These are phyloP conservation scores for Sporisorium graminicola DNA, from an alignment of 1,284 basidiomycete genomes.

Conservation along the genomic window DNA sequence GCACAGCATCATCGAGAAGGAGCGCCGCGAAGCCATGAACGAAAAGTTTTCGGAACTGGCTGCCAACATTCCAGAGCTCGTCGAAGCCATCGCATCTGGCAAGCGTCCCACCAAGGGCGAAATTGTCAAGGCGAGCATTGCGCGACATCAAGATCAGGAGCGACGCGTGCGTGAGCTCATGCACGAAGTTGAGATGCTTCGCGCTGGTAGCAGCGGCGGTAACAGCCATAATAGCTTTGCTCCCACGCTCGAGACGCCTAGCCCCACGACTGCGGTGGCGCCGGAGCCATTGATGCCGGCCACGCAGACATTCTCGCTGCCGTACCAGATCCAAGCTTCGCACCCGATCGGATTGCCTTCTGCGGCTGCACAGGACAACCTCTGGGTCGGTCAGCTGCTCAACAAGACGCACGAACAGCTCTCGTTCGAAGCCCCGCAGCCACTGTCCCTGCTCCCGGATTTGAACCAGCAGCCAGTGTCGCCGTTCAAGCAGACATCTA, in stretches of 20 bases:
- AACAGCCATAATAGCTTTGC: slow-evolving; percentile 1
- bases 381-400: slow-evolving; percentile 48
- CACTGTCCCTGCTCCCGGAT: slow-evolving; percentile 24
- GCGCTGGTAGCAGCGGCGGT: slow-evolving; percentile 11
- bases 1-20: slow-evolving; percentile 54
- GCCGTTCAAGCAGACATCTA: slow-evolving; percentile 46
- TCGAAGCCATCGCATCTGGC: slow-evolving; percentile 36
- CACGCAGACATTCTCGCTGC: slow-evolving; percentile 18
- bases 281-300: slow-evolving; percentile 19
- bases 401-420: slow-evolving; percentile 27
- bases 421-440: slow-evolving; percentile 11
- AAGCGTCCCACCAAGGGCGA: slow-evolving; percentile 53
- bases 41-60: slow-evolving; percentile 50
- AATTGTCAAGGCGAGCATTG: slow-evolving; percentile 54
- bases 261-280: slow-evolving; percentile 5
- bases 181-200: slow-evolving; percentile 37
- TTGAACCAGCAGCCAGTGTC: slow-evolving; percentile 34
- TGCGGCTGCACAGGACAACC: slow-evolving; percentile 14
- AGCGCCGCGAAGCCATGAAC: slow-evolving; percentile 52
- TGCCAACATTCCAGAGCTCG: slow-evolving; percentile 45
- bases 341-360: slow-evolving; percentile 26
- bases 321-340: slow-evolving; percentile 38
- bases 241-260: slow-evolving; percentile 16
- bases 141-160: slow-evolving; percentile 47
- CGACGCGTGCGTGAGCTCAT: slow-evolving; percentile 34